A percentile compares a stretch with the other conserved stretches of the same genome.
Conservation (phyloP, 2,329 filamentous ascomycete genomes). For the Trichophyton simii region DNA sequence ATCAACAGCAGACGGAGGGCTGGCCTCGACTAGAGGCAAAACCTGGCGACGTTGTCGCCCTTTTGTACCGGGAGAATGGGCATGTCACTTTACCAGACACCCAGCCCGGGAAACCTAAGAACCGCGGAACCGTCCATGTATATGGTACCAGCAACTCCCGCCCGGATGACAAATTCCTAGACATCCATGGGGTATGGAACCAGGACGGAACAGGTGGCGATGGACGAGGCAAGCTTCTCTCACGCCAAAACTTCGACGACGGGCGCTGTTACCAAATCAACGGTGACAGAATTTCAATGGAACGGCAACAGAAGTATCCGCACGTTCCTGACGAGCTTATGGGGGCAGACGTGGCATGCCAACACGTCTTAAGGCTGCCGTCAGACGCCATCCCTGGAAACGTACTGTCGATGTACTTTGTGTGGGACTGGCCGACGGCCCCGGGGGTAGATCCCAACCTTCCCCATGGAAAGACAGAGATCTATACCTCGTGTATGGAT, state of each 20-base stretch:
- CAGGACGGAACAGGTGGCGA: conserved; percentile 69
- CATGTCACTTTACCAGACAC: conserved; percentile 53
- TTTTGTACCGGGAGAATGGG: conserved; percentile 63
- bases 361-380: conserved; percentile 68
- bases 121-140: conserved; percentile 60
- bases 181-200: conserved; percentile 67
- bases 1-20: conserved; percentile 43
- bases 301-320: conserved; percentile 47
- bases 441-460: conserved; percentile 24
- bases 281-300: conserved; percentile 41
- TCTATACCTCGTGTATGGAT: conserved; percentile 41
- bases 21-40: conserved; percentile 51
- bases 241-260: conserved; percentile 75
- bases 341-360: conserved; percentile 59
- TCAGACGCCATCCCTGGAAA: conserved; percentile 48
- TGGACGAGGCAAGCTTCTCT: conserved; percentile 60
- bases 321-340: conserved; percentile 39
- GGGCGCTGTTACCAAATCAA: conserved; percentile 79
- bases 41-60: conserved; percentile 51
- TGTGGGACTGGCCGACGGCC: conserved; percentile 82
- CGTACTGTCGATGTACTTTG: conserved; percentile 79
- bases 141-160: conserved; percentile 56
- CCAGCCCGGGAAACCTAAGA: conserved; percentile 47
- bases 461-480: conserved; percentile 33
- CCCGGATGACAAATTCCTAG: conserved; percentile 45